Percentiles rank a stretch among this genome's conserved stretches.
Evolutionary conservation across 495 filamentous ascomycete species (phyloP).

Genomic region (Pseudevernia furfuracea): DNA sequence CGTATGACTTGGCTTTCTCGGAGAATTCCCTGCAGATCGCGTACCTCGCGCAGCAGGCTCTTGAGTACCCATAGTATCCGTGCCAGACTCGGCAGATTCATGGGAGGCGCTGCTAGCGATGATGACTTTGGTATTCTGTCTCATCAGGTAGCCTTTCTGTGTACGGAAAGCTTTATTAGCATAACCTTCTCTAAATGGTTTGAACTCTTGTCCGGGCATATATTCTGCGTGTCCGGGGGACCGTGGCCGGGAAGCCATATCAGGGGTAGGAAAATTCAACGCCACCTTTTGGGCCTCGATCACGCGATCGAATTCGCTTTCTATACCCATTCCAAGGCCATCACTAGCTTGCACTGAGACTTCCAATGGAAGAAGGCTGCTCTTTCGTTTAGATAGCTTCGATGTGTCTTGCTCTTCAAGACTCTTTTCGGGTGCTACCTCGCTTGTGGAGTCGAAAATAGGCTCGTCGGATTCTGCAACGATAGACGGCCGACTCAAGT

Average conservation of each 20-base stretch:
- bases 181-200: slow-evolving; percentile 21
- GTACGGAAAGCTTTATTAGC: slow-evolving; percentile 51
- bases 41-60: slow-evolving; percentile 47
- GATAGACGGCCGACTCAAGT: slow-evolving; percentile 44
- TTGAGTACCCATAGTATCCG: slow-evolving; percentile 43
- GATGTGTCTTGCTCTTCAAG: slow-evolving; percentile 15
- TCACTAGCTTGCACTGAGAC: slow-evolving; percentile 49
- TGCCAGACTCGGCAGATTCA: slow-evolving; percentile 33
- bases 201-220: slow-evolving; percentile 29
- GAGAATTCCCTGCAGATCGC: slow-evolving; percentile 60
- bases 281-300: slow-evolving; percentile 98
- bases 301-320: slow-evolving; percentile 88
- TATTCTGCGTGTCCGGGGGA: slow-evolving; percentile 22
- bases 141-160: slow-evolving; percentile 98
- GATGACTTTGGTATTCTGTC: slow-evolving; percentile 95
- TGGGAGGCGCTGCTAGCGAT: slow-evolving; percentile 67
- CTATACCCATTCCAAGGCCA: slow-evolving; percentile 69
- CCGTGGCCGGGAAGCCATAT: slow-evolving; percentile 19
- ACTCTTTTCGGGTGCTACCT: slow-evolving; percentile 16
- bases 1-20: slow-evolving; percentile 64
- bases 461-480: slow-evolving; percentile 31
- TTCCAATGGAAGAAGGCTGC: slow-evolving; percentile 57
- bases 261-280: slow-evolving; percentile 46
- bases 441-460: slow-evolving; percentile 20
- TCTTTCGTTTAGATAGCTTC: slow-evolving; percentile 39